phyloP scores from a whole-genome alignment of 108 stramenopile species.

The Cyclotella atomus region DNA sequence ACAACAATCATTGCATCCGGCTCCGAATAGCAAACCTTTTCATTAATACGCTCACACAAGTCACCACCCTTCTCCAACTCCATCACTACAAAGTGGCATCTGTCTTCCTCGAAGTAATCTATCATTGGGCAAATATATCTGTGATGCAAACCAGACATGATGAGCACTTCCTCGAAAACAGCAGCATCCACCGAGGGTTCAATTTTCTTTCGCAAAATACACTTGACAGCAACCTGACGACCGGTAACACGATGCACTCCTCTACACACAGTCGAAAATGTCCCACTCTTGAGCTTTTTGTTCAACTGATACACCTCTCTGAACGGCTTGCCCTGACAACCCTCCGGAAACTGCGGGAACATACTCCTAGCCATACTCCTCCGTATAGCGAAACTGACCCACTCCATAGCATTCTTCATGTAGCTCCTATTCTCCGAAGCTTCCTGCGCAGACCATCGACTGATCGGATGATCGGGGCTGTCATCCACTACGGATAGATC shows the following conservation, averaged over 20 bases:
- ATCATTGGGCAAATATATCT: constrained; percentile 91
- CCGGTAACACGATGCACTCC: constrained; percentile 88
- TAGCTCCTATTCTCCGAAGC: constrained; percentile 40
- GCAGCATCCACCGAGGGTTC: constrained; percentile 87
- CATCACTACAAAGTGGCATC: constrained; percentile 91
- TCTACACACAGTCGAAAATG: constrained; percentile 88
- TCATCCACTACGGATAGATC: constrained; percentile 47
- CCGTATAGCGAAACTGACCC: constrained; percentile 56
- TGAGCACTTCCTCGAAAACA: constrained; percentile 92
- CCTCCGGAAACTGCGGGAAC: constrained; percentile 87
- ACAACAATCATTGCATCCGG: constrained; percentile 85
- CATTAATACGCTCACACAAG: constrained; percentile 91
- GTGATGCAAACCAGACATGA: constrained; percentile 90
- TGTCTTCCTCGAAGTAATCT: constrained; percentile 94
- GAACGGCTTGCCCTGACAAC: constrained; percentile 79
- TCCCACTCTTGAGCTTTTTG: constrained; percentile 89
- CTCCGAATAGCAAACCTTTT: constrained; percentile 87
- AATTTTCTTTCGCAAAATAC: constrained; percentile 84
- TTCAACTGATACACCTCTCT: constrained; percentile 91
- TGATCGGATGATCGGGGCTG: constrained; percentile 38
- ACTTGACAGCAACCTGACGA: constrained; percentile 89
- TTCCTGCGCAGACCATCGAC: constrained; percentile 29
- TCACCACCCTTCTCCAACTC: constrained; percentile 94
- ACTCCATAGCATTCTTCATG: constrained; percentile 53
- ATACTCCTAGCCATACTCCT: constrained; percentile 78